Evolutionary conservation across 352 stramenopile species (phyloP), one percentile per base, ranked within the genome.

Genomic region (Pythium phragmiticola): DNA sequence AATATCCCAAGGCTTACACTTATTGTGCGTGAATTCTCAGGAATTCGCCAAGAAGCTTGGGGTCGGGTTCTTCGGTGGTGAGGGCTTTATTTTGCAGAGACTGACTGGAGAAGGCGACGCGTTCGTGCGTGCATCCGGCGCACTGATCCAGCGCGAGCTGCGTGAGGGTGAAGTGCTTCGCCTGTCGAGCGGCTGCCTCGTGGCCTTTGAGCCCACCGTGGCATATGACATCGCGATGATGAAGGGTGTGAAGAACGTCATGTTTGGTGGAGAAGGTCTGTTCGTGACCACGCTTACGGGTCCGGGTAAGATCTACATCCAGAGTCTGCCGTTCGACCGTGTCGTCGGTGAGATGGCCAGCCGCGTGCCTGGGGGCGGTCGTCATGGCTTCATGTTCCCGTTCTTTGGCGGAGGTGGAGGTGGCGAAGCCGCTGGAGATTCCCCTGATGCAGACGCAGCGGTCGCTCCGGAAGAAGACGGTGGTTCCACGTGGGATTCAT

Each of bases 261-360:
- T 98, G 36, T 98, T 98, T 78, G 89, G 92, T n/a, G 93, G 92
- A 2, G 91, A 98, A 71, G 95, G 92, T 14, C 64, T 98, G 14
- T 98, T 98, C 63, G 80, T 98, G 37, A 98, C 95, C 37, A 97
- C 90, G 21, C 79, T 98, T 16, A 98, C 82, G 43, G 93, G 92
- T 14, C 92, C 92, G 3, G 92, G 92, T 23, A 89, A 79, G 16
- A 87, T 98, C 16, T 98, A 92, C 68, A 73, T 98, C 16, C 93
- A 98, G 65, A 95, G 92, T 63, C 70, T 98, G 39, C 92, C 92
- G 21, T 95, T 96, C 23, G 87, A 98, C 57, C 84, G 92, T 19
- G 94, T 98, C 66, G 92, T 98, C 59, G 84, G 82, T 42, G 91
- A 97, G 70, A 98, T 98, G 68, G 90, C 90, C 7, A 62, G 80